Conservation (phyloP, 2,329 filamentous ascomycete genomes). For the Ascochyta viciae-villosae region DNA sequence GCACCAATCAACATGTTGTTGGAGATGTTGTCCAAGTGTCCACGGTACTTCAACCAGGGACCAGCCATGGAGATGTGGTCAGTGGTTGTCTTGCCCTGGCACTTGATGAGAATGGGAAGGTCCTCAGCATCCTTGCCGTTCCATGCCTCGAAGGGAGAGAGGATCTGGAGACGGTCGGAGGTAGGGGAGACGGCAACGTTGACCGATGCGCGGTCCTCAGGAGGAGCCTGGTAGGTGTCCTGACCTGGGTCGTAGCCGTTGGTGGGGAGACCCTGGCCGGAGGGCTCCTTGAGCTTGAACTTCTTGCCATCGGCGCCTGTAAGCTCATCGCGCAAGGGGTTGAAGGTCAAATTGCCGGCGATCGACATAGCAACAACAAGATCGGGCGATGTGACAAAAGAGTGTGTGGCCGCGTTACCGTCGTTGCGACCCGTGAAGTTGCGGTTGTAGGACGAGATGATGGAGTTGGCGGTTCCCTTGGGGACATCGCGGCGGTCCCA, state of each 20-base stretch:
- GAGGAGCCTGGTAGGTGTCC: conserved; percentile 96
- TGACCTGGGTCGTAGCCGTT: conserved; percentile 88
- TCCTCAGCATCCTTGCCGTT: conserved; percentile 87
- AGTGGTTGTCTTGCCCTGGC: conserved; percentile 93
- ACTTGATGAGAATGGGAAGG: conserved; percentile 95
- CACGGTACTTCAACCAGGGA: conserved; percentile 98
- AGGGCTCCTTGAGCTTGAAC: conserved; percentile 83
- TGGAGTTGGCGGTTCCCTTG: conserved; percentile 96
- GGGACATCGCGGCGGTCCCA: conserved; percentile 94
- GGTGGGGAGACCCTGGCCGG: conserved; percentile 79
- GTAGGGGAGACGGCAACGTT: conserved; percentile 82
- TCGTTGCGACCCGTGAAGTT: conserved; percentile 99
- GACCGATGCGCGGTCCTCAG: conserved; percentile 75
- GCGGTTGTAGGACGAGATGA: conserved; percentile 99
- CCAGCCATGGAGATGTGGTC: conserved; percentile 98
- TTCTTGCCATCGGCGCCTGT: conserved; percentile 97
- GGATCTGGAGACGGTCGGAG: conserved; percentile 92
- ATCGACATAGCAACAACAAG: conserved; percentile 86
- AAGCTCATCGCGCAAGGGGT: conserved; percentile 89
- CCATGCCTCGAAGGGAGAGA: conserved; percentile 86
- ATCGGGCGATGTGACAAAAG: conserved; percentile 90
- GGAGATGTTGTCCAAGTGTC: conserved; percentile 98
- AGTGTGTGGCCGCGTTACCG: conserved; percentile 92
- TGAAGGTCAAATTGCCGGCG: conserved; percentile 88
- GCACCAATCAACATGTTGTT: conserved; percentile 99